phyloP scores from a whole-genome alignment of 305 asterid genomes.

The Fraxinus greggii region DNA sequence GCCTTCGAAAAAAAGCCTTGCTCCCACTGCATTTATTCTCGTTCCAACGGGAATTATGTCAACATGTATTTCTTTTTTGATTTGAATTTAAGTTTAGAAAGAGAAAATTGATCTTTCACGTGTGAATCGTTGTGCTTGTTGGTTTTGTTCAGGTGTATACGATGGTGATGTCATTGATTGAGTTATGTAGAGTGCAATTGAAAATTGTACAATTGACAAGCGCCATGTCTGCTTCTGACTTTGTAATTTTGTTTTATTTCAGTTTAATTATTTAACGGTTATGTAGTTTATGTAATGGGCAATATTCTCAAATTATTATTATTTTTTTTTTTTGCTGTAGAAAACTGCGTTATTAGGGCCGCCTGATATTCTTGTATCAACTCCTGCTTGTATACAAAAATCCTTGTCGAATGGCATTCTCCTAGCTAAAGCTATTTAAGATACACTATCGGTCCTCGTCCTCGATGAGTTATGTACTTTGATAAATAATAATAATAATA shows the following conservation, averaged over 20 bases:
- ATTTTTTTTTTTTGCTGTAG: slow-evolving; percentile 31
- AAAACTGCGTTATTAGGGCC: slow-evolving; percentile 72
- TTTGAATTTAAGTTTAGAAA: not conserved
- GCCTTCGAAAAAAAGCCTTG: slow-evolving; percentile 42
- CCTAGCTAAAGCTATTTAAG: slow-evolving; percentile 66
- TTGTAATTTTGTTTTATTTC: slow-evolving; percentile 42
- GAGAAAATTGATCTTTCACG: not conserved
- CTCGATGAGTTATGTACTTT: too few species aligned
- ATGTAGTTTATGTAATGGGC: not conserved
- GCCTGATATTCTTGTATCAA: slow-evolving; percentile 76
- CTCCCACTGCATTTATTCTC: slow-evolving; percentile 69
- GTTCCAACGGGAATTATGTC: slow-evolving; percentile 92
- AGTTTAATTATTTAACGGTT: not conserved
- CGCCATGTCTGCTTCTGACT: slow-evolving; percentile 63
- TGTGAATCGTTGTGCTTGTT: not conserved
- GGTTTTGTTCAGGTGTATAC: slow-evolving; percentile 53
- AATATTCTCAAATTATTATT: not conserved
- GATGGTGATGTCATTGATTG: slow-evolving; percentile 68
- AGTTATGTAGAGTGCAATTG: slow-evolving; percentile 72
- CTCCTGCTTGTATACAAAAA: slow-evolving; percentile 79
- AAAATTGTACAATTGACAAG: slow-evolving; percentile 73
- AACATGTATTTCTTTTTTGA: slow-evolving; percentile 47
- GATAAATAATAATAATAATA: too few species aligned
- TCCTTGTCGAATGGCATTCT: slow-evolving; percentile 59
- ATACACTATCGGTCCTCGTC: slow-evolving; percentile 74